phyloP scores from a whole-genome alignment of 495 filamentous ascomycete genomes.

The Talaromyces liani region DNA sequence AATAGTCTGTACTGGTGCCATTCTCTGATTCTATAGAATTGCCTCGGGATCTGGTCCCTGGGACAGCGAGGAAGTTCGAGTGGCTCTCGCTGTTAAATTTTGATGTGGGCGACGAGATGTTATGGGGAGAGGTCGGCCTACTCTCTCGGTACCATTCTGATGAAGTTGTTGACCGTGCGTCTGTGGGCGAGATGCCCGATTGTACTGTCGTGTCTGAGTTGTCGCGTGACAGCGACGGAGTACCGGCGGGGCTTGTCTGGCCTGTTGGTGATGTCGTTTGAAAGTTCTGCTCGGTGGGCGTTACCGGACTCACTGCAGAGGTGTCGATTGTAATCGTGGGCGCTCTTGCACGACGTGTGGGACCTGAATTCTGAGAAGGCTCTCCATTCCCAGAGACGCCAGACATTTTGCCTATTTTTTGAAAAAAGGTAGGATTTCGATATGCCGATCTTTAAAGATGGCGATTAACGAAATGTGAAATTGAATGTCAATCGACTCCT shows the following conservation, averaged over 20 bases:
- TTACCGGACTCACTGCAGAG: conserved; percentile 48
- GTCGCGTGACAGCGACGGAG: conserved; percentile 20
- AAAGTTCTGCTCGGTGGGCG: conserved; percentile 2
- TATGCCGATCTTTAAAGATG: neutral
- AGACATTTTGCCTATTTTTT: neutral
- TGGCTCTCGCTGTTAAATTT: conserved; percentile 38
- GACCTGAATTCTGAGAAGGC: neutral
- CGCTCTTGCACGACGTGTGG: conserved; percentile 35
- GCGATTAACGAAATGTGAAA: neutral
- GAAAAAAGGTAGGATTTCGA: neutral
- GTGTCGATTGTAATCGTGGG: conserved; percentile 75
- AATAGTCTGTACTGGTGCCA: conserved; percentile 40
- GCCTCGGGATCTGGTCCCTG: conserved; percentile 51
- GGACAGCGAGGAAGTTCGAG: conserved; percentile 57
- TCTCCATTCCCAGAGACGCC: neutral
- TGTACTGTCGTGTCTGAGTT: conserved; percentile 28
- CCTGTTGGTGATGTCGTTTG: conserved; percentile 10
- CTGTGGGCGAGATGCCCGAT: conserved; percentile 44
- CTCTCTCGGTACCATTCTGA: conserved; percentile 72
- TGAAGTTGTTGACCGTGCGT: conserved; percentile 52
- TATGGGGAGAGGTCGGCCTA: conserved; percentile 83
- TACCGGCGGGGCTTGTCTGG: conserved; percentile 12
- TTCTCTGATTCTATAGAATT: conserved; percentile 59
- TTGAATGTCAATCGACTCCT: neutral
- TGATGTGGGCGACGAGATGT: conserved; percentile 66